phyloP scores from a whole-genome alignment of 208 protist genomes.

The Leishmania mexicana region DNA sequence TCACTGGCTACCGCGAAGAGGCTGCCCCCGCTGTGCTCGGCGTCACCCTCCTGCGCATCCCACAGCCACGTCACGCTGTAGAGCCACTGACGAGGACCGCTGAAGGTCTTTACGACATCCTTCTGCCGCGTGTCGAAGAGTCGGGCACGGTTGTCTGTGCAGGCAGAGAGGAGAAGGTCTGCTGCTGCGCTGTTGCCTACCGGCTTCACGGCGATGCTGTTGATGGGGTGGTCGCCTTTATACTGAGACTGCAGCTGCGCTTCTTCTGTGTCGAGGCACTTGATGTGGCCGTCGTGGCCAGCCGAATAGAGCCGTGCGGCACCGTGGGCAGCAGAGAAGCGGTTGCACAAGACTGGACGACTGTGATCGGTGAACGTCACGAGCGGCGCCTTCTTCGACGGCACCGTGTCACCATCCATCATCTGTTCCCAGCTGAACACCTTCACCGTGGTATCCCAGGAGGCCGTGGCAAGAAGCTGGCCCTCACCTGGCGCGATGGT shows the following conservation, averaged over 20 bases:
- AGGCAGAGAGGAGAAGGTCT: constrained; percentile 75
- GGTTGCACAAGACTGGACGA: constrained; percentile 65
- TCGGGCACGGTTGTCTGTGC: constrained; percentile 82
- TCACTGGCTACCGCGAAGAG: constrained; percentile 74
- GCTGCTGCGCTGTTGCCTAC: constrained; percentile 26
- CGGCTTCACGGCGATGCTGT: constrained; percentile 60
- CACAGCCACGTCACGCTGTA: constrained; percentile 78
- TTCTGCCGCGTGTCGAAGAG: constrained; percentile 79
- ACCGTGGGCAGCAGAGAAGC: constrained; percentile 61
- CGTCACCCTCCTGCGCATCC: constrained; percentile 48
- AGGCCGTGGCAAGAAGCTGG: constrained; percentile 56
- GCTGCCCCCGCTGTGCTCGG: constrained; percentile 24
- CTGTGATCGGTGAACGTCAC: constrained; percentile 83
- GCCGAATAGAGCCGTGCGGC: constrained; percentile 60
- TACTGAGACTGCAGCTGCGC: constrained; percentile 49
- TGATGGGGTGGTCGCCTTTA: constrained; percentile 72
- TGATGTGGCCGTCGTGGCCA: constrained; percentile 77
- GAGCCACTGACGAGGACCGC: constrained; percentile 85
- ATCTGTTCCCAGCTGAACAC: constrained; percentile 70
- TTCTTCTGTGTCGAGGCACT: constrained; percentile 59
- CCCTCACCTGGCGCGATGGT: constrained; percentile 63
- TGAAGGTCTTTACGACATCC: constrained; percentile 63
- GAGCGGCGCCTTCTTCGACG: constrained; percentile 68
- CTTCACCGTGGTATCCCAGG: constrained; percentile 84
- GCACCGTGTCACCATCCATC: constrained; percentile 32